A percentile compares a stretch with the other conserved stretches of the same genome.
phyloP scores from a whole-genome alignment of 2,329 filamentous ascomycete species.

The Aspergillus quadrilineatus region DNA sequence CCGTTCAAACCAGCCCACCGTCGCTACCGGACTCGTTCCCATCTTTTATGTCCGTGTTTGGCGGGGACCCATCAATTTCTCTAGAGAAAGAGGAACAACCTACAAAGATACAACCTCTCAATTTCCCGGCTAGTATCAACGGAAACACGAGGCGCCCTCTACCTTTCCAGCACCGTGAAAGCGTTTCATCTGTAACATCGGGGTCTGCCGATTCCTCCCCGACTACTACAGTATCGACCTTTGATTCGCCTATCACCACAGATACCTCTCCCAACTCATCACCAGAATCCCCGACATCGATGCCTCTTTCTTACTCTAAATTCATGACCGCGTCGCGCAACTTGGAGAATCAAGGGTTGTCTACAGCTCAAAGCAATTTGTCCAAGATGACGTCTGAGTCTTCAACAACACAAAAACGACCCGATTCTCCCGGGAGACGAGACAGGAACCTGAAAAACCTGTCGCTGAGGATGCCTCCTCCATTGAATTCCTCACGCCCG shows the following conservation, averaged over 20 bases:
- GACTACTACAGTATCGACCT: constrained; percentile 88
- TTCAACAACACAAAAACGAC: constrained; percentile 41
- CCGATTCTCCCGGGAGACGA: constrained; percentile 38
- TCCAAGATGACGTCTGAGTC: constrained; percentile 26
- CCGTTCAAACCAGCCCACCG: constrained; percentile 42
- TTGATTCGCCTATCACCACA: constrained; percentile 84
- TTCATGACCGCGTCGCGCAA: constrained; percentile 33
- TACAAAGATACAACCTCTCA: constrained; percentile 25
- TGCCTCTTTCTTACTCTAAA: constrained; percentile 55
- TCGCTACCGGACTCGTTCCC: constrained; percentile 48
- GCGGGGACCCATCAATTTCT: constrained; percentile 34
- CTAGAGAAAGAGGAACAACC: constrained; percentile 31
- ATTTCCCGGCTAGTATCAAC: constrained; percentile 29
- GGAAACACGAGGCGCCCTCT: constrained; percentile 27
- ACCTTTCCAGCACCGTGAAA: constrained; percentile 43
- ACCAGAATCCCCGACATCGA: constrained; percentile 79
- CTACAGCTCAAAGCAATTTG: constrained; percentile 25
- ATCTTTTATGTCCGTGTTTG: constrained; percentile 55
- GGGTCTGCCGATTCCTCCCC: constrained; percentile 93
- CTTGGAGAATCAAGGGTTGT: constrained; percentile 27
- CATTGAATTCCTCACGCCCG: constrained; percentile 44
- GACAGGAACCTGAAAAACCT: constrained; percentile 64
- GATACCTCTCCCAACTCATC: constrained; percentile 91
- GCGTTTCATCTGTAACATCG: constrained; percentile 52
- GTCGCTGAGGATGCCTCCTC: constrained; percentile 59